Percentiles rank a stretch among this genome's conserved stretches.
phyloP scores from a whole-genome alignment of 2,329 filamentous ascomycete genomes.

The Aspergillus sp. region DNA sequence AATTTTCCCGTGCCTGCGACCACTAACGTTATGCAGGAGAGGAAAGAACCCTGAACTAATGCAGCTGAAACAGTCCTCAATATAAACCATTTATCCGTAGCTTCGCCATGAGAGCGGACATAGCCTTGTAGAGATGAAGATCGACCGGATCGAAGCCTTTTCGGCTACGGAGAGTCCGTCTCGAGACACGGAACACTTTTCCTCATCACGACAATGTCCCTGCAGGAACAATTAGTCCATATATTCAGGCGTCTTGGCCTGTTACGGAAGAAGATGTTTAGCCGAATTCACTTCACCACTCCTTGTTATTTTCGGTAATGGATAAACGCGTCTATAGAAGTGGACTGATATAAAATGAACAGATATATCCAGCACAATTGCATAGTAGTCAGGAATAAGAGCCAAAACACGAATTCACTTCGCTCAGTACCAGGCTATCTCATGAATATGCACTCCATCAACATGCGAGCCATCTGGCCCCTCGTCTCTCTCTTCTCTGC shows the following conservation, averaged over 20 bases:
- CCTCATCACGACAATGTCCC: neutral
- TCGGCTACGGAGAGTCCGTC: conserved; percentile 20
- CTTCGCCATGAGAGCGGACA: neutral
- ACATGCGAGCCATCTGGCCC: conserved; percentile 24
- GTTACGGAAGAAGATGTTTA: neutral
- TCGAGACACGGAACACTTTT: neutral
- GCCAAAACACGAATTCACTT: too few relatives aligned
- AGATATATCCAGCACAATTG: neutral
- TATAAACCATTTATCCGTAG: neutral
- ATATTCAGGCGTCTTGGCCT: neutral
- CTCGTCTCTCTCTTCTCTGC: conserved; percentile 23
- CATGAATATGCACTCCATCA: conserved; percentile 15
- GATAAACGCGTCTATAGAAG: neutral
- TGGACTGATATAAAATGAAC: neutral
- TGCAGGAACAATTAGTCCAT: neutral
- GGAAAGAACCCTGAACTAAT: neutral
- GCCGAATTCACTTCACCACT: conserved; percentile 2
- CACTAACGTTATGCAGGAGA: neutral
- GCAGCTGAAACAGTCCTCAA: neutral
- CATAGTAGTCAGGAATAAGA: too few relatives aligned
- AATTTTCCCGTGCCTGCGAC: neutral
- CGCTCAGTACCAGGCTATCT: neutral
- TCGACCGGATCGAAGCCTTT: conserved; percentile 15
- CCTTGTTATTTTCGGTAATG: conserved; percentile 18
- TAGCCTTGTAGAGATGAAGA: conserved; percentile 13